phyloP scores from a whole-genome alignment of 1,284 basidiomycete species.

The Mycena sp. region DNA sequence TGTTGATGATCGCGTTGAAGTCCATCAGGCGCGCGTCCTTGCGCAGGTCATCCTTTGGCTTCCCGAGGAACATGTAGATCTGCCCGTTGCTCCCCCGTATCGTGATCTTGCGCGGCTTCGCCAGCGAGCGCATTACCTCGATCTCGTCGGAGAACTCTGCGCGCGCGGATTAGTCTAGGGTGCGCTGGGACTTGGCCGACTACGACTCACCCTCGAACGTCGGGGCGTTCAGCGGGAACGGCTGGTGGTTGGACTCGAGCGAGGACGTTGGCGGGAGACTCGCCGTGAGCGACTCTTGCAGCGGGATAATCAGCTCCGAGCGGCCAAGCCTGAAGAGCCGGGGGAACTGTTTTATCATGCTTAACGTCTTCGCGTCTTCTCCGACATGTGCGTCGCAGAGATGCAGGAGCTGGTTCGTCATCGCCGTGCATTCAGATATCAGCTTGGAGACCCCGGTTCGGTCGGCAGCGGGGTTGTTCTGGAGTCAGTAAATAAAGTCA shows the following conservation, averaged over 20 bases:
- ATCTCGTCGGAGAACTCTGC: constrained; percentile 85
- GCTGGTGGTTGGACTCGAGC: constrained; percentile 69
- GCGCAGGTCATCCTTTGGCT: constrained; percentile 97
- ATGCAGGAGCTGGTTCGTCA: constrained; percentile 75
- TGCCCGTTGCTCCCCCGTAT: constrained; percentile 88
- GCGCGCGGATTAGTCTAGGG: background rate
- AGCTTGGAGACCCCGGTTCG: constrained; percentile 56
- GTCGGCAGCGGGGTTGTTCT: constrained; percentile 50
- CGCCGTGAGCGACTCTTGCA: constrained; percentile 95
- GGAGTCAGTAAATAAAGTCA: background rate
- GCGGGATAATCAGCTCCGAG: constrained; percentile 84
- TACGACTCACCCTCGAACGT: constrained; percentile 75
- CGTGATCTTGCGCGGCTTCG: constrained; percentile 92
- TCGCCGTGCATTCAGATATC: constrained; percentile 61
- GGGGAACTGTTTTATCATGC: constrained; percentile 74
- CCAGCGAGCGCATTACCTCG: constrained; percentile 93
- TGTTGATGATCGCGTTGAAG: constrained; percentile 98
- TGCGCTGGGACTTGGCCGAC: no score
- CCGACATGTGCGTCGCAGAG: constrained; percentile 70
- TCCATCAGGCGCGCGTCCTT: constrained; percentile 99
- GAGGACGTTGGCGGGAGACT: constrained; percentile 82
- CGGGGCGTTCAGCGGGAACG: constrained; percentile 85
- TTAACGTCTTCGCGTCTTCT: constrained; percentile 55
- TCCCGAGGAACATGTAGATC: constrained; percentile 93
- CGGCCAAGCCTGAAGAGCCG: constrained; percentile 65